Percentiles rank a stretch among this genome's conserved stretches.
Conservation (phyloP, 768 basidiomycete genomes). For the Galerina sulciceps region DNA sequence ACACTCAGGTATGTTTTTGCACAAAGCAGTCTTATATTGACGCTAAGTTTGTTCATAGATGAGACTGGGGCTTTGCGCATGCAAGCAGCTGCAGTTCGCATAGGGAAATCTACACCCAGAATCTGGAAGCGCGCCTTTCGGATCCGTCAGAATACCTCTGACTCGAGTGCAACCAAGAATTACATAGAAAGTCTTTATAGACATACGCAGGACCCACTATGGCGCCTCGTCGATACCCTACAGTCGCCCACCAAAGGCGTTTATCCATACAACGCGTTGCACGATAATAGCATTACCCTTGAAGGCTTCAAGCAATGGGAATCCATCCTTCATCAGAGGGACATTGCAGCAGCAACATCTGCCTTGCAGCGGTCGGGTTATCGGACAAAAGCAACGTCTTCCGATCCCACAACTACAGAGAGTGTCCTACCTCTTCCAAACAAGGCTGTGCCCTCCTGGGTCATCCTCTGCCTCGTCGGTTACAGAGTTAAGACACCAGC, state of each 20-base stretch:
- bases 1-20: constrained; percentile 1
- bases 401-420: background rate
- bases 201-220: constrained; percentile 41
- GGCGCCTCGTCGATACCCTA: constrained; percentile 43
- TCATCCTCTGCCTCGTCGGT: constrained; percentile 52
- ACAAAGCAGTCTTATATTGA: background rate
- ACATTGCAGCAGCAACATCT: constrained; percentile 35
- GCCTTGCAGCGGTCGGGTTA: constrained; percentile 17
- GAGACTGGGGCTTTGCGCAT: constrained; percentile 10
- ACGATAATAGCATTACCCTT: constrained; percentile 33
- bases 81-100: constrained; percentile 10
- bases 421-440: background rate
- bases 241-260: constrained; percentile 26
- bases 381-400: background rate
- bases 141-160: constrained; percentile 15
- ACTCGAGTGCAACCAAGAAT: constrained; percentile 29
- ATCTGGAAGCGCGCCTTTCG: constrained; percentile 17
- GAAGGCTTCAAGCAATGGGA: constrained; percentile 46
- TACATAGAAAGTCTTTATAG: constrained; percentile 38
- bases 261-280: constrained; percentile 32
- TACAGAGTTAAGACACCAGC: constrained; percentile 48
- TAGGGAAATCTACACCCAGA: constrained; percentile 11
- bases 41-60: background rate
- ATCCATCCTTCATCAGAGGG: constrained; percentile 33
- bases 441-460: constrained; percentile 49